phyloP scores from a whole-genome alignment of 2,329 filamentous ascomycete genomes.

The Bisporella sp. region DNA sequence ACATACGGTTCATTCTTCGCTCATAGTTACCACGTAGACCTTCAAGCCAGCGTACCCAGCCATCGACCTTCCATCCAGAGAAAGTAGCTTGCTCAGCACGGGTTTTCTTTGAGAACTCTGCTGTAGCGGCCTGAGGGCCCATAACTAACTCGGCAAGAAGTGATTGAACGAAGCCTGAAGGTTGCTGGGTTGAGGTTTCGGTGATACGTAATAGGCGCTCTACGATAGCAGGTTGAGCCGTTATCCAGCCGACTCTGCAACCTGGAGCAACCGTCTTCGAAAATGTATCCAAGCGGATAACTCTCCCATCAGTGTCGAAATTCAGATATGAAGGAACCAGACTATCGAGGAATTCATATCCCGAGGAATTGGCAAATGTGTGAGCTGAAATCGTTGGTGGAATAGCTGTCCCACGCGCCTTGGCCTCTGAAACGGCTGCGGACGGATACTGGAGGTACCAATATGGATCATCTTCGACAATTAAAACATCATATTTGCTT shows the following conservation, averaged over 20 bases:
- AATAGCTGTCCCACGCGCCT: slow-evolving; percentile 28
- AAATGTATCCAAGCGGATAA: slow-evolving; percentile 87
- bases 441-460: slow-evolving; percentile 90
- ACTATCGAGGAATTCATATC: slow-evolving; percentile 74
- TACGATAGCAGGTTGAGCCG: slow-evolving; percentile 70
- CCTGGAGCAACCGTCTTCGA: slow-evolving; percentile 90
- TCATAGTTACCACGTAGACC: slow-evolving; percentile 81
- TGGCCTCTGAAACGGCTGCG: slow-evolving; percentile 38
- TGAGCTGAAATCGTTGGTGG: slow-evolving; percentile 15
- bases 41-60: slow-evolving; percentile 88
- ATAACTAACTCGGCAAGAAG: slow-evolving; percentile 73
- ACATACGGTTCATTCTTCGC: slow-evolving; percentile 77
- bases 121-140: slow-evolving; percentile 50
- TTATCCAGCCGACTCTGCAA: slow-evolving; percentile 86
- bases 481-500: slow-evolving; percentile 79
- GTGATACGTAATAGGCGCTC: slow-evolving; percentile 68
- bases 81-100: slow-evolving; percentile 29
- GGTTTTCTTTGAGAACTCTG: slow-evolving; percentile 34
- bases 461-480: slow-evolving; percentile 91
- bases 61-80: slow-evolving; percentile 69
- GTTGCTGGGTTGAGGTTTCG: slow-evolving; percentile 74
- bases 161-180: slow-evolving; percentile 82
- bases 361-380: slow-evolving; percentile 41
- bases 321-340: slow-evolving; percentile 76
- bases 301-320: slow-evolving; percentile 77